Conservation (phyloP, 2,329 filamentous ascomycete genomes). For the Ophiostoma sp. region DNA sequence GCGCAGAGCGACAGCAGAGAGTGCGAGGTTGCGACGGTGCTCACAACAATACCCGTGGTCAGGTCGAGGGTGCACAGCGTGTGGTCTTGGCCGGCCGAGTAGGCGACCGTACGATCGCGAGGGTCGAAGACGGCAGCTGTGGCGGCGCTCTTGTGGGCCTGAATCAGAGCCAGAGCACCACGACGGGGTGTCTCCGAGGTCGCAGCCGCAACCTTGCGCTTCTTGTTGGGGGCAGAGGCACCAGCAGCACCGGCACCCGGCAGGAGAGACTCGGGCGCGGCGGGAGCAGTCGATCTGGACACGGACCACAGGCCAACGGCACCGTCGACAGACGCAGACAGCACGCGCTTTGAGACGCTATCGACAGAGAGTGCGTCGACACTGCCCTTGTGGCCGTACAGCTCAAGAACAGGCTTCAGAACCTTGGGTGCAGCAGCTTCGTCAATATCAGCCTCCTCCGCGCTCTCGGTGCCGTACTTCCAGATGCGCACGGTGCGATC, state of each 20-base stretch:
- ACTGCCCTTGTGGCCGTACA: slow-evolving; percentile 44
- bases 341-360: slow-evolving; percentile 64
- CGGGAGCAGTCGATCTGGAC: slow-evolving; percentile 46
- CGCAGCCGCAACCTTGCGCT: slow-evolving; percentile 60
- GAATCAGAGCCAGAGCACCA: slow-evolving; percentile 69
- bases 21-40: slow-evolving; percentile 76
- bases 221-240: slow-evolving; percentile 53
- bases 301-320: slow-evolving; percentile 81
- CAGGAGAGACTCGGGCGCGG: slow-evolving; percentile 64
- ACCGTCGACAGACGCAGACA: slow-evolving; percentile 81
- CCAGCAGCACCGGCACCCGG: slow-evolving; percentile 51
- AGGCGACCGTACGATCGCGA: slow-evolving; percentile 78
- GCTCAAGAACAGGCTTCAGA: slow-evolving; percentile 27
- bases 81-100: slow-evolving; percentile 88
- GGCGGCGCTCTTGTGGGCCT: slow-evolving; percentile 60
- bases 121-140: slow-evolving; percentile 83
- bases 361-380: slow-evolving; percentile 72
- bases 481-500: slow-evolving; percentile 84
- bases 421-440: slow-evolving; percentile 47
- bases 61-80: slow-evolving; percentile 87
- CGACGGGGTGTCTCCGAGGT: slow-evolving; percentile 56
- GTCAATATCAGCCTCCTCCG: slow-evolving; percentile 65
- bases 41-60: slow-evolving; percentile 70
- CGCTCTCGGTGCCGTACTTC: slow-evolving; percentile 72
- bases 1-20: slow-evolving; percentile 74